Conservation (phyloP, 73 alveolate species). For the Symbiodinium pilosum region DNA sequence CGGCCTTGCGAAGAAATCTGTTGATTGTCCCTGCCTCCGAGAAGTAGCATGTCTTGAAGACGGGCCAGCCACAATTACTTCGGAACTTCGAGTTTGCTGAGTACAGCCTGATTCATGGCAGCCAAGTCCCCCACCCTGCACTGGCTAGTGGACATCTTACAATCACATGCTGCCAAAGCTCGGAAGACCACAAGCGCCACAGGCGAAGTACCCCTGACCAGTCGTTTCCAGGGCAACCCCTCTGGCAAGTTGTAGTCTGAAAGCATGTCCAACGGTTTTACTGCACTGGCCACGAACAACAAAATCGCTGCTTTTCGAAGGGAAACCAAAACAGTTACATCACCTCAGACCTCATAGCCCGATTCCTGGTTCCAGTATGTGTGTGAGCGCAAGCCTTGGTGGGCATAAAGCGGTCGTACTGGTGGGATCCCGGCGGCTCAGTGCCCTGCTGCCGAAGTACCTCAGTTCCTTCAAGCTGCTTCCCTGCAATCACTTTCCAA, state of each 20-base stretch:
- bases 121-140: too few species aligned
- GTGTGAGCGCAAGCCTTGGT: conserved; percentile 6
- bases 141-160: too few species aligned
- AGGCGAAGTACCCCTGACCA: conserved; percentile 81
- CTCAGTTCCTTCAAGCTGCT: too few species aligned
- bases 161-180: conserved; percentile 23
- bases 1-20: neutral
- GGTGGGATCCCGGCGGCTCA: conserved; percentile 91
- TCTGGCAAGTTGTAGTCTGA: too few species aligned
- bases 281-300: too few species aligned
- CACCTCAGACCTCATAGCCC: too few species aligned
- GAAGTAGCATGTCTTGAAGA: conserved; percentile 92
- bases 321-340: too few species aligned
- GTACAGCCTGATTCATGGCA: conserved; percentile 45
- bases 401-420: conserved; percentile 86
- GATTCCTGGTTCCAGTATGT: neutral
- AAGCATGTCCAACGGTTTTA: too few species aligned
- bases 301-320: too few species aligned
- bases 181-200: conserved; percentile 88
- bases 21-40: conserved; percentile 30
- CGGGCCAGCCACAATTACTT: conserved; percentile 95
- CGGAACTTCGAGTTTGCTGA: conserved; percentile 86
- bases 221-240: too few species aligned
- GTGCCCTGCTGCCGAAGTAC: conserved; percentile 93
- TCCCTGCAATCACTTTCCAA: too few species aligned